Percentiles rank a stretch among this genome's conserved stretches.
These are phyloP conservation scores for Metschnikowia lunata DNA, from an alignment of 805 yeast genomes.

Conservation along the genomic window DNA sequence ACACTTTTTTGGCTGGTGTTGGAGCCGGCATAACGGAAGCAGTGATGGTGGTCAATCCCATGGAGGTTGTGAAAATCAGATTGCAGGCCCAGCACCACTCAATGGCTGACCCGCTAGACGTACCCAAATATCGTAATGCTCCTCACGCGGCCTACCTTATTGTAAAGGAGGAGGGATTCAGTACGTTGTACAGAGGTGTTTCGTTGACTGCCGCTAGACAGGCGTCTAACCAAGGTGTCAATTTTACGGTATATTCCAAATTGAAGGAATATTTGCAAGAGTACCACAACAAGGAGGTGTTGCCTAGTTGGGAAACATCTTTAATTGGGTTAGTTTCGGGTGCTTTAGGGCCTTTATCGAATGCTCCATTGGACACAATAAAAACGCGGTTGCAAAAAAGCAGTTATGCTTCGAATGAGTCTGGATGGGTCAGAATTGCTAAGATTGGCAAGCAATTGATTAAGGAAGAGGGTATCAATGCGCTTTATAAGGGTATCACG, in stretches of 20 bases:
- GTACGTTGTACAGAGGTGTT: conserved; percentile 89
- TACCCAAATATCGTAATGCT: conserved; percentile 88
- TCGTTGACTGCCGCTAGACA: conserved; percentile 95
- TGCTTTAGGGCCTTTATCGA: conserved; percentile 95
- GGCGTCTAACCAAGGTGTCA: conserved; percentile 97
- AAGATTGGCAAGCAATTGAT: conserved; percentile 78
- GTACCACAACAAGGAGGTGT: conserved; percentile 49
- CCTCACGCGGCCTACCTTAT: conserved; percentile 84
- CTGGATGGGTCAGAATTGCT: conserved; percentile 72
- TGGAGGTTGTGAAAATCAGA: conserved; percentile 95
- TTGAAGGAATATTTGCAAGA: conserved; percentile 67
- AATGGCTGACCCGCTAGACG: conserved; percentile 73
- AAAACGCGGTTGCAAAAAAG: conserved; percentile 96
- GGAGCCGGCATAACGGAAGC: conserved; percentile 98
- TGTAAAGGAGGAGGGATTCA: conserved; percentile 85
- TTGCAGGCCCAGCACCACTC: conserved; percentile 94
- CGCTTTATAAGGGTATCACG: conserved; percentile 91
- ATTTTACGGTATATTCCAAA: conserved; percentile 91
- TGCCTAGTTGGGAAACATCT: conserved; percentile 95
- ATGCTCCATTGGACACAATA: conserved; percentile 96
- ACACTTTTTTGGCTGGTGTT: conserved; percentile 87
- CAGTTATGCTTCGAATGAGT: conserved; percentile 58
- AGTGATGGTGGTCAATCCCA: conserved; percentile 88
- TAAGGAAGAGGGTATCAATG: conserved; percentile 74
- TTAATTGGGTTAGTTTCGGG: conserved; percentile 88